These are phyloP conservation scores for Celoporthe dispersa DNA, from an alignment of 2,329 filamentous ascomycete genomes.

Conservation along the genomic window DNA sequence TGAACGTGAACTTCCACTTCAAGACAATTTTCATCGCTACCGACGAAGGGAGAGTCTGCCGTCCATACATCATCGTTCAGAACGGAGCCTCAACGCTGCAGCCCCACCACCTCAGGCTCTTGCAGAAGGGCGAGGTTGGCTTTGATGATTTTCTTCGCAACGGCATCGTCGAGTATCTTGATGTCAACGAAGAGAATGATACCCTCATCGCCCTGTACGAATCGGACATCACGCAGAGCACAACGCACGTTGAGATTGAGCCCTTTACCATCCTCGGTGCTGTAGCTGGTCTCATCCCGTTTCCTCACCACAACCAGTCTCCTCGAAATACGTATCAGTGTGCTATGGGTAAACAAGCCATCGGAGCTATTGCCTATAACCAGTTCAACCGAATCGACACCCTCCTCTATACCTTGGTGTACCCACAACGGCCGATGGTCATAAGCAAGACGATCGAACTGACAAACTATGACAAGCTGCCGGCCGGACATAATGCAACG, in stretches of 20 bases:
- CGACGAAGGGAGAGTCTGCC: constrained; percentile 94
- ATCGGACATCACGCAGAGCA: constrained; percentile 77
- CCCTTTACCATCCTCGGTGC: constrained; percentile 96
- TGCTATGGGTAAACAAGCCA: constrained; percentile 99
- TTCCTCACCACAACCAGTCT: constrained; percentile 98
- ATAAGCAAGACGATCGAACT: constrained; percentile 96
- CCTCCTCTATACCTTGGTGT: constrained; percentile 93
- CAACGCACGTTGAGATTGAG: constrained; percentile 96
- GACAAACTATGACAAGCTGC: constrained; percentile 95
- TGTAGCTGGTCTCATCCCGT: constrained; percentile 94
- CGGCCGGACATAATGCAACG: constrained; percentile 93
- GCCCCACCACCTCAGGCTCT: constrained; percentile 74
- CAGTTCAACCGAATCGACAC: constrained; percentile 98
- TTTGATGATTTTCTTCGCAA: constrained; percentile 94
- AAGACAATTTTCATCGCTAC: constrained; percentile 93
- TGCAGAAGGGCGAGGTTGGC: constrained; percentile 81
- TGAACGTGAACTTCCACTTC: constrained; percentile 93
- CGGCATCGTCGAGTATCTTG: constrained; percentile 93
- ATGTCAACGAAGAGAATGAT: constrained; percentile 98
- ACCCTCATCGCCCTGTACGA: constrained; percentile 91
- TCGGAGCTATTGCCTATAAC: constrained; percentile 97
- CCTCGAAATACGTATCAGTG: constrained; percentile 98
- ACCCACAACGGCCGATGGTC: constrained; percentile 96
- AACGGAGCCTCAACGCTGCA: constrained; percentile 83
- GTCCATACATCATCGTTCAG: constrained; percentile 94